Percentiles rank a stretch among this genome's conserved stretches.
phyloP scores from a whole-genome alignment of 2,329 filamentous ascomycete genomes.

The Apiospora saccharicola region DNA sequence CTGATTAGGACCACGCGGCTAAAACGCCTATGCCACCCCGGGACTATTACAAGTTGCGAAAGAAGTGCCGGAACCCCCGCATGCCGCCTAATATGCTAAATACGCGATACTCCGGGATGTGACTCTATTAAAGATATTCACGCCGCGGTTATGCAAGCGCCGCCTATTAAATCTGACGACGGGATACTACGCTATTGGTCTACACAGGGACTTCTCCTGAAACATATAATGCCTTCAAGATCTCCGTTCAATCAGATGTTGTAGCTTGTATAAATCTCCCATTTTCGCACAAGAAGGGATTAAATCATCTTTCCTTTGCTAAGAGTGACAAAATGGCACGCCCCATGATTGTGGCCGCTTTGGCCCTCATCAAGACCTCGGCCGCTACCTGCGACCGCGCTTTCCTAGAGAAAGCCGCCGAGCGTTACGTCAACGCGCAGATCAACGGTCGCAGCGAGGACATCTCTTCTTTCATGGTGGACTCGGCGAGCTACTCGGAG shows the following conservation, averaged over 20 bases:
- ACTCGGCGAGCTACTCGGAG: constrained; percentile 40
- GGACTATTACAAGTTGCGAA: constrained; percentile 12
- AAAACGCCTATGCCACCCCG: not conserved
- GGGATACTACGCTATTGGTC: not conserved
- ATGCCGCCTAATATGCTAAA: constrained; percentile 21
- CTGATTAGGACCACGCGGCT: constrained; percentile 4
- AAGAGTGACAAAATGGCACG: not conserved
- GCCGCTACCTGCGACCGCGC: constrained; percentile 33
- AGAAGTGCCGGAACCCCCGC: constrained; percentile 16
- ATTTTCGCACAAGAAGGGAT: not conserved
- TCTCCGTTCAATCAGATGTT: not conserved
- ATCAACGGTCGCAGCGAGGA: constrained; percentile 32
- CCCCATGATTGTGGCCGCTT: not conserved
- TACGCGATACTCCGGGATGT: constrained; percentile 5
- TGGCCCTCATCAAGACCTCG: constrained; percentile 14
- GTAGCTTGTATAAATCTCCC: not conserved
- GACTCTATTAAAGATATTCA: constrained; percentile 1
- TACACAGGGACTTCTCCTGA: no score
- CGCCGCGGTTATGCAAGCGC: constrained; percentile 13
- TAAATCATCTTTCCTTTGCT: not conserved
- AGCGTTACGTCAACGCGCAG: constrained; percentile 37
- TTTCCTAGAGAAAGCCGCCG: constrained; percentile 34
- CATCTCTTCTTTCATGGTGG: constrained; percentile 28
- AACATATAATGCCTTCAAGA: not conserved
- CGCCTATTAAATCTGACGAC: not conserved